These are phyloP conservation scores for Terfezia claveryi DNA, from an alignment of 495 filamentous ascomycete species.

Conservation along the genomic window DNA sequence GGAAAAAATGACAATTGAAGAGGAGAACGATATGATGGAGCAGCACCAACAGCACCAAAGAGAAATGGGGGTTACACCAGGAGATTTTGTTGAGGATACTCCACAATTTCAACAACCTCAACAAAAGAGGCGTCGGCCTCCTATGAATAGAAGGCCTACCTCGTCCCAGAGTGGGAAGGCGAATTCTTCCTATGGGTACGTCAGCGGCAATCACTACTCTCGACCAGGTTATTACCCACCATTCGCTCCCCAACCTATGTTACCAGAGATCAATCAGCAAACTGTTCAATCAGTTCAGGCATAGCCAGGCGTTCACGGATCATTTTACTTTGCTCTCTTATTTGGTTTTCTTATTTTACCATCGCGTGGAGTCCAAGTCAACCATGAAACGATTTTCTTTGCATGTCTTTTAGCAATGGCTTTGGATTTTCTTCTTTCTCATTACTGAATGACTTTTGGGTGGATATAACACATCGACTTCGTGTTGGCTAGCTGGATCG, in stretches of 20 bases:
- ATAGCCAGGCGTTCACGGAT: neutral
- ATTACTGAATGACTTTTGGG: no score
- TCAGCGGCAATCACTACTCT: neutral
- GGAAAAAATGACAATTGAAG: neutral
- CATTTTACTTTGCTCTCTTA: neutral
- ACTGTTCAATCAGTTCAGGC: neutral
- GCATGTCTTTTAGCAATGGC: no score
- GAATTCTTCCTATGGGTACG: neutral
- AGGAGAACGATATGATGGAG: neutral
- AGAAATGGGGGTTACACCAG: neutral
- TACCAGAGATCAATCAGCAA: neutral
- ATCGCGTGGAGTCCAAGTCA: no score
- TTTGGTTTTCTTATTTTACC: no score
- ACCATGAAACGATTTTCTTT: no score
- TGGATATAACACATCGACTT: no score
- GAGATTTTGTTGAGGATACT: neutral
- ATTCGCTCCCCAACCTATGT: neutral
- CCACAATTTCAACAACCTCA: neutral
- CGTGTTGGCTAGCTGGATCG: no score
- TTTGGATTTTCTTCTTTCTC: no score
- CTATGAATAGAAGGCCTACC: neutral
- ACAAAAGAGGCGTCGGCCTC: neutral
- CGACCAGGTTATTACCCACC: neutral
- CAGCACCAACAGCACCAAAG: neutral
- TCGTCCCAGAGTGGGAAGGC: neutral